phyloP scores from a whole-genome alignment of 495 filamentous ascomycete species.

The Extremus antarcticus region DNA sequence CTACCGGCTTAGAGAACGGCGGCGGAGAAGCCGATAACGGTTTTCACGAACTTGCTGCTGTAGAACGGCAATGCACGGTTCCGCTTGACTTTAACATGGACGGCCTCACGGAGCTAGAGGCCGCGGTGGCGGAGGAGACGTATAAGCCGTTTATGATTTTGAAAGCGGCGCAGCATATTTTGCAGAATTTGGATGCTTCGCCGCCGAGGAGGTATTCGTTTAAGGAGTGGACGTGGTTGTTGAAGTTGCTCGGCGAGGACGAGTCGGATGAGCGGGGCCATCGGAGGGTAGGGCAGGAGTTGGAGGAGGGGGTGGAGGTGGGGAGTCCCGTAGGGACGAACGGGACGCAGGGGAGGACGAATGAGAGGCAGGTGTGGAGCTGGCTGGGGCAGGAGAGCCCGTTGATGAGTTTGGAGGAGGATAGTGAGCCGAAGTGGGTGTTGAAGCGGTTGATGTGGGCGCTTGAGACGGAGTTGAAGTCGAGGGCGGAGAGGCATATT shows the following conservation, averaged over 20 bases:
- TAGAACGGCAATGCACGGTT: constrained; percentile 55
- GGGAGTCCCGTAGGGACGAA: not conserved
- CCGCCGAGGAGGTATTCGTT: constrained; percentile 62
- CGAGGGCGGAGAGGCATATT: constrained; percentile 6
- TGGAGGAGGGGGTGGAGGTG: constrained; percentile 4
- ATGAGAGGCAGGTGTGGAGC: constrained; percentile 46
- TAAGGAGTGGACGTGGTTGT: constrained; percentile 69
- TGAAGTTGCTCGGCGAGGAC: constrained; percentile 63
- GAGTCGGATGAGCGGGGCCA: constrained; percentile 30
- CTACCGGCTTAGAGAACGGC: constrained; percentile 37
- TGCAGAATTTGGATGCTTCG: constrained; percentile 45
- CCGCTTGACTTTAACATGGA: constrained; percentile 33
- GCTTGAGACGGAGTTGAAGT: constrained; percentile 45
- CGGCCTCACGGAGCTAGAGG: not conserved
- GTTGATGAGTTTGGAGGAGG: constrained; percentile 51
- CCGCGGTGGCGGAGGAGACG: constrained; percentile 29
- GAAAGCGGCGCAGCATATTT: constrained; percentile 54
- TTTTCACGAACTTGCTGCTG: constrained; percentile 52
- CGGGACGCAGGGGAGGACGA: constrained; percentile 46
- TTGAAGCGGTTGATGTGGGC: constrained; percentile 56
- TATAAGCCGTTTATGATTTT: constrained; percentile 55
- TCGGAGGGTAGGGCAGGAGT: constrained; percentile 12
- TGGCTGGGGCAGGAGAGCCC: constrained; percentile 67
- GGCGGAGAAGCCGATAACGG: constrained; percentile 35
- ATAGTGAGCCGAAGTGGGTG: constrained; percentile 68